These are phyloP conservation scores for Dipteronia sinensis DNA, from an alignment of 345 rosid genomes.

Conservation along the genomic window DNA sequence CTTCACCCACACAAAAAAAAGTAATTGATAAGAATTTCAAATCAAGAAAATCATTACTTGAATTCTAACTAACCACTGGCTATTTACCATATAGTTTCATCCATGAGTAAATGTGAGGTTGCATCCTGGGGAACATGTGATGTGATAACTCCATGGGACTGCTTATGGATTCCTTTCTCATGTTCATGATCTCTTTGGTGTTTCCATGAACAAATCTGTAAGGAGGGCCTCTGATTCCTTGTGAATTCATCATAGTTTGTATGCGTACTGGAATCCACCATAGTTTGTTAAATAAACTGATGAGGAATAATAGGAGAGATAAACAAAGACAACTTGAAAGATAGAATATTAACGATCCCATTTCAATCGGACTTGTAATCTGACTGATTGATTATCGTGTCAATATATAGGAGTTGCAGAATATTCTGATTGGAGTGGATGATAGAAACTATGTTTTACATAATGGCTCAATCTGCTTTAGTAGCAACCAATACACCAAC, in stretches of 20 bases:
- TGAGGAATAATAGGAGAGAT: slow-evolving; percentile 12
- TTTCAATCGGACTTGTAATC: background rate
- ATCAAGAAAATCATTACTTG: background rate
- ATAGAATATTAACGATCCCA: slow-evolving; percentile 14
- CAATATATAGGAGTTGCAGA: background rate
- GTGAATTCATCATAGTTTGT: slow-evolving; percentile 25
- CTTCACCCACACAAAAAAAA: slow-evolving; percentile 4
- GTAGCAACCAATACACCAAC: background rate
- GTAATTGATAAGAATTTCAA: background rate
- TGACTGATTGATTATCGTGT: background rate
- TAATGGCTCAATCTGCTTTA: background rate
- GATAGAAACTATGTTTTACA: background rate
- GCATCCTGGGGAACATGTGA: slow-evolving; percentile 23
- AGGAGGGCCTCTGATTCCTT: slow-evolving; percentile 43
- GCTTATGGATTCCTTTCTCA: slow-evolving; percentile 18
- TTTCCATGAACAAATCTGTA: slow-evolving; percentile 42
- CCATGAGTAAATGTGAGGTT: slow-evolving; percentile 37
- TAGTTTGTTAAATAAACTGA: slow-evolving; percentile 21
- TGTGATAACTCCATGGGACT: slow-evolving; percentile 32
- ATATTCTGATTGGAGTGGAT: background rate
- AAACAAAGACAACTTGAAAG: slow-evolving; percentile 12
- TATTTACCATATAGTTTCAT: slow-evolving; percentile 28
- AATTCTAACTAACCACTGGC: background rate
- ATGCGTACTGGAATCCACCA: slow-evolving; percentile 37
- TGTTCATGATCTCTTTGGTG: slow-evolving; percentile 27